Percentiles rank a stretch among this genome's conserved stretches.
Evolutionary conservation across 129 eudicot genomes (phyloP).

Genomic region (Sambucus nigra): DNA sequence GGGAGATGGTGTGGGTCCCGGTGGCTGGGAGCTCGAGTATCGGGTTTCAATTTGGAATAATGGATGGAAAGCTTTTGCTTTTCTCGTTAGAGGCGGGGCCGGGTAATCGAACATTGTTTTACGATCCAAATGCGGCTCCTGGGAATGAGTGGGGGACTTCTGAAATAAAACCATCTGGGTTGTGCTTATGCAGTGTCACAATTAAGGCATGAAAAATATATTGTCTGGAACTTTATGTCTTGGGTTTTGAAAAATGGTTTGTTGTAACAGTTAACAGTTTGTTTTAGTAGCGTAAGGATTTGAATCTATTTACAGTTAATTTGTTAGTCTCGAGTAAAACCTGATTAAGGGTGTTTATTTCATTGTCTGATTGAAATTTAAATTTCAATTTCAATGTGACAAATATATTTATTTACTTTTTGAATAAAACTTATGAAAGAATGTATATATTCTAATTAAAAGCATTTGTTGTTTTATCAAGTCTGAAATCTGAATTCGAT

Average conservation of each 20-base stretch:
- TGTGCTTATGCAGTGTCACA: constrained; percentile 75
- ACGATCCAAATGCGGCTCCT: constrained; percentile 68
- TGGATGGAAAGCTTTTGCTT: constrained; percentile 68
- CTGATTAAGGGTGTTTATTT: too few relatives aligned
- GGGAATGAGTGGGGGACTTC: constrained; percentile 80
- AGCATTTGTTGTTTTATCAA: too few relatives aligned
- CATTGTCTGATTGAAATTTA: too few relatives aligned
- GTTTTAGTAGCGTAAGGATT: too few relatives aligned
- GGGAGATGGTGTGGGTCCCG: constrained; percentile 78
- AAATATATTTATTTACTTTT: too few relatives aligned
- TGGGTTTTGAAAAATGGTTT: neutral
- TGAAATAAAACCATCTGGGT: constrained; percentile 66
- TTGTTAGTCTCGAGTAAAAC: too few relatives aligned
- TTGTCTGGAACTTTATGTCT: neutral
- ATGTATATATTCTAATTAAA: too few relatives aligned
- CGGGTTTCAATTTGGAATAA: constrained; percentile 75
- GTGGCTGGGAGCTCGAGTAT: constrained; percentile 74
- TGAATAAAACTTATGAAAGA: too few relatives aligned
- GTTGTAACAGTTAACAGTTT: too few relatives aligned
- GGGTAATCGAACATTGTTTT: constrained; percentile 49
- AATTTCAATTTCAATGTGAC: too few relatives aligned
- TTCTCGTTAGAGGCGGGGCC: constrained; percentile 50
- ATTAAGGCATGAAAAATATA: constrained; percentile 45
- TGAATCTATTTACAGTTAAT: too few relatives aligned
- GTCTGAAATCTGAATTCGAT: too few relatives aligned